Percentiles rank a stretch among this genome's conserved stretches.
phyloP scores from a whole-genome alignment of 2,329 filamentous ascomycete genomes.

The Pseudogymnoascus sp. region DNA sequence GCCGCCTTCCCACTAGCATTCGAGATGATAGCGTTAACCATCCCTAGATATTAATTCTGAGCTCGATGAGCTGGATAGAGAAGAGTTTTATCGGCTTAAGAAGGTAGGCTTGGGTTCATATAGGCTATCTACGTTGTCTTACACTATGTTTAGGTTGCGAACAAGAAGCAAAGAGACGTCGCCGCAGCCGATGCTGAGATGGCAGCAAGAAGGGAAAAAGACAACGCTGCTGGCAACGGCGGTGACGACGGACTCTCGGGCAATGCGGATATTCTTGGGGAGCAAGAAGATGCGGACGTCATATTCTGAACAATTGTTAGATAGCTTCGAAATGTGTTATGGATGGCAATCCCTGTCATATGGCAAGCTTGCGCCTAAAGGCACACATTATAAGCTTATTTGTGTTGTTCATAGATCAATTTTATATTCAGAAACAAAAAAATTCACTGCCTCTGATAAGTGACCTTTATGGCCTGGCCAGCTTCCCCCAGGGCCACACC shows the following conservation, averaged over 20 bases:
- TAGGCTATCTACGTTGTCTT: slow-evolving; percentile 1
- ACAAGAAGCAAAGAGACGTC: slow-evolving; percentile 74
- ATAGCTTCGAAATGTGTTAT: background rate
- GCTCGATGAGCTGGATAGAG: slow-evolving; percentile 91
- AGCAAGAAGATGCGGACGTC: slow-evolving; percentile 74
- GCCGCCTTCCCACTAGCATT: background rate
- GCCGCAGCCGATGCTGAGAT: slow-evolving; percentile 69
- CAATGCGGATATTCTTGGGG: slow-evolving; percentile 62
- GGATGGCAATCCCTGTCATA: background rate
- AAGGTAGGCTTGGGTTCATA: slow-evolving; percentile 47
- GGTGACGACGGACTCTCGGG: slow-evolving; percentile 38
- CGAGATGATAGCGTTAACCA: slow-evolving; percentile 17
- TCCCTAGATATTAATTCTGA: slow-evolving; percentile 89
- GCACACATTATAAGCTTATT: background rate
- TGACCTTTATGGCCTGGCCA: slow-evolving; percentile 81
- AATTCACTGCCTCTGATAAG: slow-evolving; percentile 78
- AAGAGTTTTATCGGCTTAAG: slow-evolving; percentile 96
- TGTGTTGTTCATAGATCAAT: slow-evolving; percentile 5
- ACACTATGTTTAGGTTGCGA: slow-evolving; percentile 50
- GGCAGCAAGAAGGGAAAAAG: slow-evolving; percentile 61
- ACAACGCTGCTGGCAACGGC: slow-evolving; percentile 35
- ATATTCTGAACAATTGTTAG: slow-evolving; percentile 57
- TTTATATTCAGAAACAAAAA: background rate
- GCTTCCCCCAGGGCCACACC: slow-evolving; percentile 73
- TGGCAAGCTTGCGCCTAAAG: background rate